Conservation (phyloP, 2,329 filamentous ascomycete species). For the Trematosphaeria pertusa region DNA sequence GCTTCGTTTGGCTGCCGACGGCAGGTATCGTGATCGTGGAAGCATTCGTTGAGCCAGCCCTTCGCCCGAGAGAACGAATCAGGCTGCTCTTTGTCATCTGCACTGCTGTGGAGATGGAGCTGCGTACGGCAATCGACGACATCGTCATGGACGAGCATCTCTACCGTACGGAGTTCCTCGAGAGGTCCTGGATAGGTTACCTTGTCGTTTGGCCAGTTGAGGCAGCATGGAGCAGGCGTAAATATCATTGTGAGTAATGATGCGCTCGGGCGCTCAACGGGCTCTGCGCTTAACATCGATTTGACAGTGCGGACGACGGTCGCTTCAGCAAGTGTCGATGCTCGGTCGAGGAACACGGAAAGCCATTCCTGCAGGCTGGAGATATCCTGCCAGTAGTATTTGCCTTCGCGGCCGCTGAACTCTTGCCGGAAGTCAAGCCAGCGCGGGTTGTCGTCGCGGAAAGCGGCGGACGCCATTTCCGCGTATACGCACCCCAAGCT, state of each 20-base stretch:
- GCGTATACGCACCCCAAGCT: constrained; percentile 94
- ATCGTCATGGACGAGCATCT: constrained; percentile 30
- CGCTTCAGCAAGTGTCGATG: constrained; percentile 26
- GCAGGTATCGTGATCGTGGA: constrained; percentile 35
- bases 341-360: constrained; percentile 26
- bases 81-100: constrained; percentile 3
- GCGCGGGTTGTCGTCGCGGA: constrained; percentile 27
- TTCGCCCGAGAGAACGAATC: constrained; percentile 25
- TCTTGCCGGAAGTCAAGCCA: constrained; percentile 37
- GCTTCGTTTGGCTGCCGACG: constrained; percentile 10
- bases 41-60: constrained; percentile 39
- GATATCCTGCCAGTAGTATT: constrained; percentile 46
- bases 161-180: constrained; percentile 37
- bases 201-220: constrained; percentile 45
- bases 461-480: constrained; percentile 74
- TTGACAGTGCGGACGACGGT: constrained; percentile 37
- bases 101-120: constrained; percentile 7
- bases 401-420: constrained; percentile 38
- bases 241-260: constrained; percentile 40
- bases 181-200: constrained; percentile 39
- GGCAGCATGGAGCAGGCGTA: constrained; percentile 46
- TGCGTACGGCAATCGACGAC: constrained; percentile 23
- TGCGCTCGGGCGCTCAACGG: constrained; percentile 39
- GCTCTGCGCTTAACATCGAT: constrained; percentile 39
- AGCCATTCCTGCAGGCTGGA: constrained; percentile 36